Evolutionary conservation across 345 rosid genomes (phyloP), one percentile per base, ranked within the genome.

Genomic region (Excoecaria cochinchinensis): DNA sequence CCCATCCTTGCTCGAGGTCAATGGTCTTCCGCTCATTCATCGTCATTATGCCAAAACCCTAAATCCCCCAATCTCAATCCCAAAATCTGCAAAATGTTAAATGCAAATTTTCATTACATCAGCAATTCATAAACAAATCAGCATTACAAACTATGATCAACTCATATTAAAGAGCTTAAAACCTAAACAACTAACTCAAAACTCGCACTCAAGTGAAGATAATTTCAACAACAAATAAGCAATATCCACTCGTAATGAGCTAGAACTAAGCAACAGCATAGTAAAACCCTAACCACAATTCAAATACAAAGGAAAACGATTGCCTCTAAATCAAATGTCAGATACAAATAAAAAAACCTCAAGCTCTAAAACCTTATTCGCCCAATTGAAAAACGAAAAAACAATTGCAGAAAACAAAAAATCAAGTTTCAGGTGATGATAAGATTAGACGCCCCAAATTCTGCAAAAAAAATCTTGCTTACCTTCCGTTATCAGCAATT

Each of bases 1-100:
- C 92, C 98, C 97, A 95, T 89, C 99, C 99, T 83, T 86, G 91
- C 25, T 90, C 97, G 38, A 95, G 86, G 61, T 91, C 92, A 73
- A 84, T 88, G 0, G 85, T 89, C 87, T 88, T 92, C 66, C 91
- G 90, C 81, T 92, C 97, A n/a, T 80, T 69, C 90, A 92, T 94
- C 53, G 82, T 70, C 62, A 83, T 62, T n/a, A 38, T 42, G 36
- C 24, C 67, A 67, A 72, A 70, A n/a, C 74, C 70, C 22, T 16
- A 69, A 69, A 68, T 24, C 66, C 50, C 17, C 42, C 19, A 56
- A 71, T 14, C 72, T 19, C 72, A 15, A 60, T 3, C 56, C 8
- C 65, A 71, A 31, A 11, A 77, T 22, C 80, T 62, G 47, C 66
- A 39, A 31, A 70, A 67, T 10, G 40, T 5, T 22, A 31, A 15